Conservation (phyloP, 2,329 filamentous ascomycete genomes). For the Pseudocercospora cruenta region DNA sequence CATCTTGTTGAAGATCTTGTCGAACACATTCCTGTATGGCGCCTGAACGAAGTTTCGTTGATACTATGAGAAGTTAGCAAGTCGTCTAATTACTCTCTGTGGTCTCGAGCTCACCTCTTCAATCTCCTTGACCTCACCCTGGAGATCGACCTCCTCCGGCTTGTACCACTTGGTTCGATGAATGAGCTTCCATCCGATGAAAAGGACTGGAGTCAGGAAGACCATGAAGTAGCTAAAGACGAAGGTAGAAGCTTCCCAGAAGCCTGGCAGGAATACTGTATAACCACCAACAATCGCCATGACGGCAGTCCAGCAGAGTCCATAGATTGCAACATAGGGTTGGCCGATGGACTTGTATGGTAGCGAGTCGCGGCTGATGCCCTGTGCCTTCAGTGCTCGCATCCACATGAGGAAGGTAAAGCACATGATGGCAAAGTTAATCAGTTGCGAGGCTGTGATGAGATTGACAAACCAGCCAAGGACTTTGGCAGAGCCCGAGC, state of each 20-base stretch:
- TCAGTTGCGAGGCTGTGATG: constrained; percentile 72
- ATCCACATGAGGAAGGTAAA: constrained; percentile 73
- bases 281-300: constrained; percentile 80
- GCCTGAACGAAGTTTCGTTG: constrained; percentile 28
- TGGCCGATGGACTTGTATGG: constrained; percentile 70
- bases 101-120: constrained; percentile 52
- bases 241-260: constrained; percentile 70
- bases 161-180: constrained; percentile 63
- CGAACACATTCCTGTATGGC: constrained; percentile 40
- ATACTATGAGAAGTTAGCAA: constrained; percentile 20
- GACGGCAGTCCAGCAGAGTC: constrained; percentile 62
- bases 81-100: constrained; percentile 14
- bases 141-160: constrained; percentile 65
- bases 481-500: constrained; percentile 66
- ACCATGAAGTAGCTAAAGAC: constrained; percentile 76
- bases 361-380: constrained; percentile 65
- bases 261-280: constrained; percentile 69
- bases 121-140: constrained; percentile 65
- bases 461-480: constrained; percentile 72
- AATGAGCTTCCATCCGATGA: constrained; percentile 70
- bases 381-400: constrained; percentile 69
- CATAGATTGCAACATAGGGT: constrained; percentile 72
- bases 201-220: constrained; percentile 69
- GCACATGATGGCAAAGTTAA: constrained; percentile 71
- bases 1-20: constrained; percentile 49